Percentiles rank a stretch among this genome's conserved stretches.
Evolutionary conservation across 2,329 filamentous ascomycete species (phyloP).

Genomic region (Stachybotrys echinatus): DNA sequence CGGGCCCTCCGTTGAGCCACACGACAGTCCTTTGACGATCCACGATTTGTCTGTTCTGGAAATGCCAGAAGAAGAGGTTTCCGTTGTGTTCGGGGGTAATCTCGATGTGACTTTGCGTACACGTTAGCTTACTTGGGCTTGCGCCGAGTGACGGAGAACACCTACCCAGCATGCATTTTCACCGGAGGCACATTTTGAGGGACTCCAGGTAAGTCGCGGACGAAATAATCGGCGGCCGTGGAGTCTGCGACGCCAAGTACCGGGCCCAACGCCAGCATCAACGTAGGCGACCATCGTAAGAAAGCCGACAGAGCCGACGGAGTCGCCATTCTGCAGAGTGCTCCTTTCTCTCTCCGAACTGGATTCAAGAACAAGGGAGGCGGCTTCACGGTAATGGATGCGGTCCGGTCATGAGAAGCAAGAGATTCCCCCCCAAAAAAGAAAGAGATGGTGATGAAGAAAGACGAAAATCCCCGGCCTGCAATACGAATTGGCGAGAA

Average conservation of each 20-base stretch:
- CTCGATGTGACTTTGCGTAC: slow-evolving; percentile 72
- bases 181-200: slow-evolving; percentile 66
- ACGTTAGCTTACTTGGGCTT: slow-evolving; percentile 14
- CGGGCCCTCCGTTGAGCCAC: slow-evolving; percentile 95
- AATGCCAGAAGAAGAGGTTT: slow-evolving; percentile 98
- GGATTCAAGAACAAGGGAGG: no score
- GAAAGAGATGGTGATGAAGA: neutral
- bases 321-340: slow-evolving; percentile 15
- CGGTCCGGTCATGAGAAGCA: no score
- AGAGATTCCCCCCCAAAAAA: neutral
- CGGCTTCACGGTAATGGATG: no score
- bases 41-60: slow-evolving; percentile 90
- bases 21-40: slow-evolving; percentile 86
- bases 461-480: neutral
- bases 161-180: slow-evolving; percentile 98
- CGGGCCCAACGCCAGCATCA: slow-evolving; percentile 37
- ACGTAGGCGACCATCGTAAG: slow-evolving; percentile 23
- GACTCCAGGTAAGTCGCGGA: slow-evolving; percentile 77
- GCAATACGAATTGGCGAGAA: neutral
- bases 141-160: slow-evolving; percentile 10
- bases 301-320: slow-evolving; percentile 15
- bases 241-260: slow-evolving; percentile 23
- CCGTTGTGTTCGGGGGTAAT: slow-evolving; percentile 79
- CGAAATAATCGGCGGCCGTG: slow-evolving; percentile 74
- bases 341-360: neutral